phyloP scores from a whole-genome alignment of 306 rosid species.

The Phaseolus lunatus region DNA sequence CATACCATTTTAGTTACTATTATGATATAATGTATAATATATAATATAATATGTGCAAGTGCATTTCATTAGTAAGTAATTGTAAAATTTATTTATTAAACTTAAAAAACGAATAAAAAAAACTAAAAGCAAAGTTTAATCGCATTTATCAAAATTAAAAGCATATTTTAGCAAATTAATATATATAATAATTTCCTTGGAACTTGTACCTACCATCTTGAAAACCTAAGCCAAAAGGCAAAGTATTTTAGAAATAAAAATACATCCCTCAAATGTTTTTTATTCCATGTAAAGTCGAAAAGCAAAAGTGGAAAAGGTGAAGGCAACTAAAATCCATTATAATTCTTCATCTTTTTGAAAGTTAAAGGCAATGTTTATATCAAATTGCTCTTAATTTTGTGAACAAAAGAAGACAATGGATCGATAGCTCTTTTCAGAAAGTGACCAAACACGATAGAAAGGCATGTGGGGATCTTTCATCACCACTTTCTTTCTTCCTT shows the following conservation, averaged over 20 bases:
- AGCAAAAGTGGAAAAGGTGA: constrained; percentile 40
- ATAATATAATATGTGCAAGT: background rate
- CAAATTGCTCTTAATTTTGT: background rate
- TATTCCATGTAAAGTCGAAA: constrained; percentile 49
- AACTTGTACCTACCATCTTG: background rate
- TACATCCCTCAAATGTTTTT: constrained; percentile 26
- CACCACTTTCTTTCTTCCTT: background rate
- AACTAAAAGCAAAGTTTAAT: background rate
- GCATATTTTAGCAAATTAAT: background rate
- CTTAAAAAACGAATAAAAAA: background rate
- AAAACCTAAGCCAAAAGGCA: background rate
- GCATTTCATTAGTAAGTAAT: background rate
- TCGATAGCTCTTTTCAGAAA: constrained; percentile 31
- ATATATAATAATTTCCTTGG: background rate
- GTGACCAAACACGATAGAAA: constrained; percentile 32
- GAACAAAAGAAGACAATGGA: constrained; percentile 19
- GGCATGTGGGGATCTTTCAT: constrained; percentile 1
- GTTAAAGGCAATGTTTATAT: constrained; percentile 22
- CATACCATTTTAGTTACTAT: no score
- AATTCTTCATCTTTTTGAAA: constrained; percentile 53
- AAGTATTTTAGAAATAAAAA: background rate
- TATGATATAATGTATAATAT: no score
- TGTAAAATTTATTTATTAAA: background rate
- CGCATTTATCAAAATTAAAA: background rate
- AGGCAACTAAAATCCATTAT: constrained; percentile 38